phyloP scores from a whole-genome alignment of 768 basidiomycete genomes.

The Auricularia sp. region DNA sequence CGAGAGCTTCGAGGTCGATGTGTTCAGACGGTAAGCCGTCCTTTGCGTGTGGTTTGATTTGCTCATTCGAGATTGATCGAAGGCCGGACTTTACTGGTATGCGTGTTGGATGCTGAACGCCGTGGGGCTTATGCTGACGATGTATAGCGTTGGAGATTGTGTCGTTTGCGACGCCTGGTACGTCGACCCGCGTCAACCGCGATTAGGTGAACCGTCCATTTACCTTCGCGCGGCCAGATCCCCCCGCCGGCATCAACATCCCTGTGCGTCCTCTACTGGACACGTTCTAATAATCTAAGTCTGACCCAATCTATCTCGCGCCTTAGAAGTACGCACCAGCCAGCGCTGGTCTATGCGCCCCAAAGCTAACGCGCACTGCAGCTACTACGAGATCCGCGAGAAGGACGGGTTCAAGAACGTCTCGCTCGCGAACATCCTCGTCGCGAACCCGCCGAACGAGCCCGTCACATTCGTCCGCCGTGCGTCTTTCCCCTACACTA shows the following conservation, averaged over 20 bases:
- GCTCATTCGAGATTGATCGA: no score
- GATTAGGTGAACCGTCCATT: no score
- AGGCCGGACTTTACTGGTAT: slow-evolving; percentile 63
- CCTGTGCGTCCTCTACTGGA: slow-evolving; percentile 6
- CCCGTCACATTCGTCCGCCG: background rate
- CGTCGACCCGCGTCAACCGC: slow-evolving; percentile 16
- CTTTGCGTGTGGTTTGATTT: no score
- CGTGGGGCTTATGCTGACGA: no score
- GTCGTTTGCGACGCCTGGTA: slow-evolving; percentile 72
- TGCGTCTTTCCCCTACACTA: background rate
- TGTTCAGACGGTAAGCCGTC: slow-evolving; percentile 34
- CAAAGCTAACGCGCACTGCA: slow-evolving; percentile 27
- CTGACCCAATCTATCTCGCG: no score
- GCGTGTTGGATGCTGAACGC: background rate
- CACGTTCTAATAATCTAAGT: slow-evolving; percentile 33
- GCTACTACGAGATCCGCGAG: slow-evolving; percentile 79
- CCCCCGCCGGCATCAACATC: slow-evolving; percentile 67
- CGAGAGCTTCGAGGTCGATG: slow-evolving; percentile 36
- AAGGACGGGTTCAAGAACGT: slow-evolving; percentile 84
- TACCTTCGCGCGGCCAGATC: no score
- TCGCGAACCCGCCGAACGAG: slow-evolving; percentile 69
- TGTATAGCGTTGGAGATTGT: slow-evolving; percentile 78
- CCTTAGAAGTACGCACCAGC: background rate
- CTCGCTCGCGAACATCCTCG: slow-evolving; percentile 74
- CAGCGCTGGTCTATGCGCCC: background rate